Evolutionary conservation across 768 basidiomycete species (phyloP), one percentile per base, ranked within the genome.

Genomic region (Russula virescens): DNA sequence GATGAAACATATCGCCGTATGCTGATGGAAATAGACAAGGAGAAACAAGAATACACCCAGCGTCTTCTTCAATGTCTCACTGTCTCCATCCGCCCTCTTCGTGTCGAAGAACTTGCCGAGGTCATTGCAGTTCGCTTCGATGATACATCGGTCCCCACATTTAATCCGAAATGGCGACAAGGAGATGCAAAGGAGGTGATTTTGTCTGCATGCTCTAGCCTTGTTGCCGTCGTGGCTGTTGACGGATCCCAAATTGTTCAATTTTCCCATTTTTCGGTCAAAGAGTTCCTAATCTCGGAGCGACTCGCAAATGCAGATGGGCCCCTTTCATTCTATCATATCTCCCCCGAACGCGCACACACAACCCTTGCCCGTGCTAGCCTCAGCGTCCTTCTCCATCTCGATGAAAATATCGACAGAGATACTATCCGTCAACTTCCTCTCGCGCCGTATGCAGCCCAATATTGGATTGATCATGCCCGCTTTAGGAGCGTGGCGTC

Each of bases 251-350:
- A n/a, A 18, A 40, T 57, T 7, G 61, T 57, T 0, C 61, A 62
- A 8, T 62, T 62, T 21, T 46, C 61, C 0, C 61, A 62, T 16
- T 62, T 46, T 19, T 57, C 61, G 0, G 61, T 52, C 25, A 51
- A 57, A 14, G 61, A 62, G 25, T 62, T 46, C 55, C 35, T 62
- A 25, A 57, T 19, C 6, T 62, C 61, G 2, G 25, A 43, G 10
- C 61, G 49, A 19, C 48, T 62, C 5, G 21, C 42, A 3, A 21
- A 6, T 0, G 34, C 28, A 3, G 23, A 42, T 0, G 31, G 50
- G 11, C 23, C 19, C 2, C 31, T 62, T 35, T 52, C 55, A 6
- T 16, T 0, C 5, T 62, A 56, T 28, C 49, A 57, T 9, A 46
- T 57, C 26, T 40, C 14, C 5, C 55, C 42, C 13, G 28, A 45